These are phyloP conservation scores for Nissolia schottii DNA, from an alignment of 306 rosid species.

Conservation along the genomic window DNA sequence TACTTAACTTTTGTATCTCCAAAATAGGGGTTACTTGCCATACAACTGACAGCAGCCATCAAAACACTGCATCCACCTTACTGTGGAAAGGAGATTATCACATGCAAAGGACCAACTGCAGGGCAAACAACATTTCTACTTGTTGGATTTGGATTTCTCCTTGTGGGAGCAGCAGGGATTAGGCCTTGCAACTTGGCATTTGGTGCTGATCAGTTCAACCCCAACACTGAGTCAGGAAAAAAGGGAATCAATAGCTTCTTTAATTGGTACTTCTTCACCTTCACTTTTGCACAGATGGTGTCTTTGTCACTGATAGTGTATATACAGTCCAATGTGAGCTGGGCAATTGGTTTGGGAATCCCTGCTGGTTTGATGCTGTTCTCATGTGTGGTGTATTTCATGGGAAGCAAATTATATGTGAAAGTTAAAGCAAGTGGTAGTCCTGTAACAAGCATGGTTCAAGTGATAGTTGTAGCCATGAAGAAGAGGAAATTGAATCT, in stretches of 20 bases:
- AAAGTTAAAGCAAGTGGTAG: constrained; percentile 73
- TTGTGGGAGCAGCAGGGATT: constrained; percentile 77
- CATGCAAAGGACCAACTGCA: constrained; percentile 51
- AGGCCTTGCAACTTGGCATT: constrained; percentile 90
- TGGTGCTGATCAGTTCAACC: constrained; percentile 91
- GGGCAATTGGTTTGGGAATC: constrained; percentile 75
- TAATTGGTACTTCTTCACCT: constrained; percentile 88
- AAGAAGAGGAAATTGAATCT: constrained; percentile 54
- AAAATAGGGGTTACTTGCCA: constrained; percentile 62
- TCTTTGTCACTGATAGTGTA: constrained; percentile 66
- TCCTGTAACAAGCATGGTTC: constrained; percentile 66
- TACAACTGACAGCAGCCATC: constrained; percentile 73
- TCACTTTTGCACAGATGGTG: constrained; percentile 67
- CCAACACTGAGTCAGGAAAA: constrained; percentile 71
- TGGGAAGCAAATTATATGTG: constrained; percentile 60
- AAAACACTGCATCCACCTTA: constrained; percentile 68
- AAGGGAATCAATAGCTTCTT: constrained; percentile 82
- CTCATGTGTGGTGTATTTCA: constrained; percentile 50
- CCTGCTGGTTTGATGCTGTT: constrained; percentile 75
- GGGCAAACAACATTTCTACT: constrained; percentile 67
- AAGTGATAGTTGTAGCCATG: constrained; percentile 51
- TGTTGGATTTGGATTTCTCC: constrained; percentile 48
- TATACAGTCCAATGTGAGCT: constrained; percentile 68
- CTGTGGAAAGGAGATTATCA: constrained; percentile 33
- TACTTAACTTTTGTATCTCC: not conserved